Conservation (phyloP, 139 green algal genomes). For the Coelastrella sp. region DNA sequence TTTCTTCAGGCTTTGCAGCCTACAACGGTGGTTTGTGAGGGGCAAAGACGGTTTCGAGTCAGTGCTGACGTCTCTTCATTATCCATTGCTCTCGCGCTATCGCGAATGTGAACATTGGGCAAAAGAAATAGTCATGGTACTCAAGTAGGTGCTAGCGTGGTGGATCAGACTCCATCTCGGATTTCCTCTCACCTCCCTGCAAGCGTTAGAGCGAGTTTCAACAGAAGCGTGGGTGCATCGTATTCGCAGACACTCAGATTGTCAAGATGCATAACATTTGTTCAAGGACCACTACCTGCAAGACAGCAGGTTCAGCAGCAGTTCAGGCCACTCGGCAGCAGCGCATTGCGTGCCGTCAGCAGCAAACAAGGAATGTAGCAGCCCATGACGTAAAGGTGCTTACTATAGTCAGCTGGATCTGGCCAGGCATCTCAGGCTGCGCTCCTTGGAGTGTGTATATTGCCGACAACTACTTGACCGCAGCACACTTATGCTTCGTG, state of each 20-base stretch:
- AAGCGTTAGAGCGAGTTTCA: slow-evolving; percentile 21
- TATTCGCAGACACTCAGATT: background rate
- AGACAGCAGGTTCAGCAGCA: background rate
- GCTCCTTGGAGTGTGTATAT: background rate
- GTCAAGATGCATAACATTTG: slow-evolving; percentile 10
- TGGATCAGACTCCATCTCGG: no score
- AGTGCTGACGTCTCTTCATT: background rate
- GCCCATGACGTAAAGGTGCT: slow-evolving; percentile 5
- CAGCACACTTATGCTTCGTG: background rate
- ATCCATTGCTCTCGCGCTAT: background rate
- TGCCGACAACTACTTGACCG: background rate
- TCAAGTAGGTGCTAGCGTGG: no score
- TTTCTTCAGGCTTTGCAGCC: background rate
- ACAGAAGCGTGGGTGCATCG: background rate
- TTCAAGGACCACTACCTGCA: background rate
- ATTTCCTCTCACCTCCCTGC: background rate
- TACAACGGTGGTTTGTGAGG: background rate
- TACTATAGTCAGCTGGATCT: no score
- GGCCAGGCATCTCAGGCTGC: background rate
- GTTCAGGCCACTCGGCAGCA: slow-evolving; percentile 3
- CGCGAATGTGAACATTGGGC: background rate
- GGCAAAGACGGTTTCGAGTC: background rate
- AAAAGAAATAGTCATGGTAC: no score
- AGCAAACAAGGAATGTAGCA: slow-evolving; percentile 6
- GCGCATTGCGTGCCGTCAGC: background rate